These are phyloP conservation scores for Lactarius pseudohatsudake DNA, from an alignment of 768 basidiomycete species.

Conservation along the genomic window DNA sequence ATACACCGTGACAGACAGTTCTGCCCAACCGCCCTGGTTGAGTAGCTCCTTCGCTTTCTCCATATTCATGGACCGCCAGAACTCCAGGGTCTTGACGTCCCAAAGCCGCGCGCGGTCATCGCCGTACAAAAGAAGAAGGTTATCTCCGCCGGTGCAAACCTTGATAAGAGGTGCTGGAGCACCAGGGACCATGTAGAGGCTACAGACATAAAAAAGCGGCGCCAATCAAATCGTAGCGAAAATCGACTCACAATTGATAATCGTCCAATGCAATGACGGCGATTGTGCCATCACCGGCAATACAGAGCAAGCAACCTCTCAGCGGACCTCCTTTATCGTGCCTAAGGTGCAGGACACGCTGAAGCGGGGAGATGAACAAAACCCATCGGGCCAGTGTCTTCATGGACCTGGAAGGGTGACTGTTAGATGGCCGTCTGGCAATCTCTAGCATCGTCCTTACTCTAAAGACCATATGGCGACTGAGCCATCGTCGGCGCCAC, in stretches of 20 bases:
- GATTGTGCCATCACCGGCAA: slow-evolving; percentile 78
- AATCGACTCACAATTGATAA: slow-evolving; percentile 69
- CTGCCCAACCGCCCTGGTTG: slow-evolving; percentile 68
- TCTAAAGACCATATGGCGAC: slow-evolving; percentile 69
- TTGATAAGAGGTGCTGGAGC: slow-evolving; percentile 62
- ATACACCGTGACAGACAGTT: slow-evolving; percentile 50
- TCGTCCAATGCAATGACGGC: slow-evolving; percentile 74
- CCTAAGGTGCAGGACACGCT: slow-evolving; percentile 54
- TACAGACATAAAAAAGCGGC: slow-evolving; percentile 34
- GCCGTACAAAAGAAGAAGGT: slow-evolving; percentile 72
- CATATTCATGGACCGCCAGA: slow-evolving; percentile 76
- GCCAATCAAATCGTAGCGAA: neutral
- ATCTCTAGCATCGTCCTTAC: slow-evolving; percentile 41
- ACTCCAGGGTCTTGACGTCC: slow-evolving; percentile 80
- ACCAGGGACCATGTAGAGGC: slow-evolving; percentile 81
- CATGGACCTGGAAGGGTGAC: slow-evolving; percentile 48
- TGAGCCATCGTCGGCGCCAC: slow-evolving; percentile 77
- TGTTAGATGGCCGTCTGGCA: neutral
- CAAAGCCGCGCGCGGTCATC: slow-evolving; percentile 81
- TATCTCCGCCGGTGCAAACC: slow-evolving; percentile 65
- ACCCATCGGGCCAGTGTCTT: slow-evolving; percentile 70
- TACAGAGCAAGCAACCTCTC: slow-evolving; percentile 66
- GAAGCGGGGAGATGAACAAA: slow-evolving; percentile 66
- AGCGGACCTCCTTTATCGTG: slow-evolving; percentile 55
- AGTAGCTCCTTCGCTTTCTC: slow-evolving; percentile 80